Evolutionary conservation across 2,329 filamentous ascomycete genomes (phyloP), one percentile per base, ranked within the genome.

Genomic region (Rutstroemia sp.): DNA sequence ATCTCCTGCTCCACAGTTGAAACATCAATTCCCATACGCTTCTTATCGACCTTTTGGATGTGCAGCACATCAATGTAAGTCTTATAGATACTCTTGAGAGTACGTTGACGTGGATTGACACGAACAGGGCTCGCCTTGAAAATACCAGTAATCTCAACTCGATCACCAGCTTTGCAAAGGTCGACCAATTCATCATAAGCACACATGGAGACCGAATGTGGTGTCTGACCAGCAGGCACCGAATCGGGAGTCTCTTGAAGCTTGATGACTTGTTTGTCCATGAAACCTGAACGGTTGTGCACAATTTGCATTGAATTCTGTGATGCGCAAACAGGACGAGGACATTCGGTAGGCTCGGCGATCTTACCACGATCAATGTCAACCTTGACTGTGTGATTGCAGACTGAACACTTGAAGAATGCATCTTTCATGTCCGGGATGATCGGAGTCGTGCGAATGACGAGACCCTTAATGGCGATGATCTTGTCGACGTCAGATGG

Each of bases 401-500:
- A 99, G 25, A 92, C 83, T 57, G 90, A 89, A 74, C 94, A 99
- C 61, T 89, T 88, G 82, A 99, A 99, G 75, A 96, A 96, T 0
- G 94, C 94, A 69, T 96, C 89, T 74, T 95, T 96, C 95, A 99
- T 99, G 67, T 99, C 94, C 0, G 94, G 94, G 62, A 99, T 97
- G 62, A 99, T 89, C 0, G 94, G 91, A 0, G 94, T 97, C 3
- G 94, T 88, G 60, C 94, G 86, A 67, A 99, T 99, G 59, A 99
- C 94, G 16, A 99, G 79, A 47, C 94, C 94, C 73, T 97, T 99
- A 73, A 99, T 86, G 63, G 87, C 89, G 63, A 99, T 87, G 62
- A 99, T 81, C 69, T 95, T 95, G 73, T 99, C 95, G 82, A 97
- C 96, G 68, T 97, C 90, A 56, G 88, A 88, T 4, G 94, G 94